A percentile compares a stretch with the other conserved stretches of the same genome.
Evolutionary conservation across 495 filamentous ascomycete genomes (phyloP).

Genomic region (Penicillium longicatenatum): DNA sequence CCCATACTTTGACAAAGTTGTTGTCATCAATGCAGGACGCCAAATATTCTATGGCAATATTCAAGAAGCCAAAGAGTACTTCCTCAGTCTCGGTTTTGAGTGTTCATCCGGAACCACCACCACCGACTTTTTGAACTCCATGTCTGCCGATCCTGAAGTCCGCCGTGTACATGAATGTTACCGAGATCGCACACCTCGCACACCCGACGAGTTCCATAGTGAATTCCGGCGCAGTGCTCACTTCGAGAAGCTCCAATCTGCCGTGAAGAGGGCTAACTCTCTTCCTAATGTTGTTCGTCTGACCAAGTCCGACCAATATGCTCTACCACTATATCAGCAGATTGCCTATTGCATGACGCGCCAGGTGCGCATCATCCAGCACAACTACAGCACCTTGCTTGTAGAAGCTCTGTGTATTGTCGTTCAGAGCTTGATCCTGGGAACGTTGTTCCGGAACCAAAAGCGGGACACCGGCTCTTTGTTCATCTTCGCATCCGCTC

Average conservation of each 20-base stretch:
- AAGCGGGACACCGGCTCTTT: constrained; percentile 39
- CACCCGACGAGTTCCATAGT: constrained; percentile 36
- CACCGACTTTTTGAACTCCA: constrained; percentile 73
- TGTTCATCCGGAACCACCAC: constrained; percentile 53
- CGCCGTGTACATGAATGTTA: constrained; percentile 54
- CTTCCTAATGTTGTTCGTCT: constrained; percentile 60
- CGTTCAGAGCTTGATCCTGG: constrained; percentile 37
- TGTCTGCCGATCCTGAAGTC: constrained; percentile 64
- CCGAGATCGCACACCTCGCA: constrained; percentile 46
- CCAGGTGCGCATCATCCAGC: constrained; percentile 59
- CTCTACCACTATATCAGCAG: constrained; percentile 59
- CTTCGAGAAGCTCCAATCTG: constrained; percentile 32
- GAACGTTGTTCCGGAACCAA: constrained; percentile 40
- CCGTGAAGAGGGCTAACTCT: constrained; percentile 40
- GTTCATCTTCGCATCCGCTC: constrained; percentile 51
- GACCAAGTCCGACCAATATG: constrained; percentile 58
- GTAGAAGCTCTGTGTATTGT: constrained; percentile 54
- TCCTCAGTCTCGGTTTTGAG: constrained; percentile 64
- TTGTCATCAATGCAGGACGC: constrained; percentile 65
- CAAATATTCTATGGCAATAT: constrained; percentile 62
- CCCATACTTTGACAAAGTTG: constrained; percentile 65
- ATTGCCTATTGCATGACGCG: constrained; percentile 52
- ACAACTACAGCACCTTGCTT: constrained; percentile 57
- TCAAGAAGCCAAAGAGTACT: constrained; percentile 62
- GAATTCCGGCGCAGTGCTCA: constrained; percentile 41